Percentiles rank a stretch among this genome's conserved stretches.
Evolutionary conservation across 1,284 basidiomycete genomes (phyloP).

Genomic region (Grifola frondosa): DNA sequence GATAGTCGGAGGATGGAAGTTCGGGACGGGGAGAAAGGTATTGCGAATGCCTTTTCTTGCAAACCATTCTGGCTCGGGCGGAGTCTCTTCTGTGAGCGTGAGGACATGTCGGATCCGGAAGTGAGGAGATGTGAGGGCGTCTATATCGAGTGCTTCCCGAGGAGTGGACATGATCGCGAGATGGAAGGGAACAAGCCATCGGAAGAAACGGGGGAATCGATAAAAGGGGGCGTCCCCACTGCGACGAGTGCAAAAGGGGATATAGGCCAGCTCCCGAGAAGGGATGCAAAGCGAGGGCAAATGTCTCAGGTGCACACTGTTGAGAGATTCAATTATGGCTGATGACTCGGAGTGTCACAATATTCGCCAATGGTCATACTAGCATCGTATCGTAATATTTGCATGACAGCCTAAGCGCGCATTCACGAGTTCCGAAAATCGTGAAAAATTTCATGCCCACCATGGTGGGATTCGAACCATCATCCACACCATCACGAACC

Average conservation of each 20-base stretch:
- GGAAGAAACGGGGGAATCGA: conserved; percentile 56
- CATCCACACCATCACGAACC: no score
- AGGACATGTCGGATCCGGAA: conserved; percentile 57
- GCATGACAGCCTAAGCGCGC: no score
- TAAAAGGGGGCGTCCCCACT: conserved; percentile 22
- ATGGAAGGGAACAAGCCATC: conserved; percentile 61
- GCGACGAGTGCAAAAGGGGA: conserved; percentile 27
- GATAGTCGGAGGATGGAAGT: conserved; percentile 54
- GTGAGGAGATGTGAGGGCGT: conserved; percentile 41
- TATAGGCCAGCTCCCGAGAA: conserved; percentile 41
- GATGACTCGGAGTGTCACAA: no score
- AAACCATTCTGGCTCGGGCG: conserved; percentile 51
- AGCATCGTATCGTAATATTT: no score
- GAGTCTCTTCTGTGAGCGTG: conserved; percentile 58
- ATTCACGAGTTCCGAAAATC: no score
- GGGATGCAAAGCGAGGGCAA: conserved; percentile 42
- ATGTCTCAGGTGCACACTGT: no score
- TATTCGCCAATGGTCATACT: no score
- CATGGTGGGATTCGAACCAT: no score
- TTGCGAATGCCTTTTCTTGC: conserved; percentile 42
- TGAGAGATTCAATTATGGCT: no score
- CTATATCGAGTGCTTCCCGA: conserved; percentile 48
- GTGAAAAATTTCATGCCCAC: no score
- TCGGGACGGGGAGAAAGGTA: conserved; percentile 55
- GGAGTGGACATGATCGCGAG: conserved; percentile 64